Percentiles rank a stretch among this genome's conserved stretches.
These are phyloP conservation scores for Dioszegia crocea DNA, from an alignment of 768 basidiomycete genomes.

Conservation along the genomic window DNA sequence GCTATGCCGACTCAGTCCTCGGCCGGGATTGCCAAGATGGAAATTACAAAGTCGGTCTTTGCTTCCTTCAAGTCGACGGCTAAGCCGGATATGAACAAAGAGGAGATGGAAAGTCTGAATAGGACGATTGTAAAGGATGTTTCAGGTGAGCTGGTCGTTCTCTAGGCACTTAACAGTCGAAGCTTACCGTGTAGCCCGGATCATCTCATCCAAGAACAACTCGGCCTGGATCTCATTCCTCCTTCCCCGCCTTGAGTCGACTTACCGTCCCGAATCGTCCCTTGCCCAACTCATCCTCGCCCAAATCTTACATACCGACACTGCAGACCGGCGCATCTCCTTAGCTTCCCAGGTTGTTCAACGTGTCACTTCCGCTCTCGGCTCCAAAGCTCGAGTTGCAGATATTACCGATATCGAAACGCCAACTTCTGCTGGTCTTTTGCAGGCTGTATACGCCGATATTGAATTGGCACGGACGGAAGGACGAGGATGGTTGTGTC, in stretches of 20 bases:
- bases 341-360: constrained; percentile 52
- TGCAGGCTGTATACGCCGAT: background rate
- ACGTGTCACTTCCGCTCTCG: background rate
- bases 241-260: constrained; percentile 56
- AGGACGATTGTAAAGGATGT: background rate
- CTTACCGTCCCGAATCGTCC: constrained; percentile 57
- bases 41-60: background rate
- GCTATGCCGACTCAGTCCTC: background rate
- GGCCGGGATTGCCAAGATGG: background rate
- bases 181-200: background rate
- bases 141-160: background rate
- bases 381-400: background rate
- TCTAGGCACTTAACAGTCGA: background rate
- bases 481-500: background rate
- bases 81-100: no score
- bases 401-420: background rate
- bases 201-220: background rate
- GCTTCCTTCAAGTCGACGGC: no score
- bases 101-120: background rate
- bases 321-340: constrained; percentile 61
- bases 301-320: constrained; percentile 58
- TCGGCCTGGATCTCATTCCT: constrained; percentile 47
- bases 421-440: background rate
- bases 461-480: background rate
- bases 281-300: constrained; percentile 64